These are phyloP conservation scores for Clohesyomyces aquaticus DNA, from an alignment of 495 filamentous ascomycete genomes.

Conservation along the genomic window DNA sequence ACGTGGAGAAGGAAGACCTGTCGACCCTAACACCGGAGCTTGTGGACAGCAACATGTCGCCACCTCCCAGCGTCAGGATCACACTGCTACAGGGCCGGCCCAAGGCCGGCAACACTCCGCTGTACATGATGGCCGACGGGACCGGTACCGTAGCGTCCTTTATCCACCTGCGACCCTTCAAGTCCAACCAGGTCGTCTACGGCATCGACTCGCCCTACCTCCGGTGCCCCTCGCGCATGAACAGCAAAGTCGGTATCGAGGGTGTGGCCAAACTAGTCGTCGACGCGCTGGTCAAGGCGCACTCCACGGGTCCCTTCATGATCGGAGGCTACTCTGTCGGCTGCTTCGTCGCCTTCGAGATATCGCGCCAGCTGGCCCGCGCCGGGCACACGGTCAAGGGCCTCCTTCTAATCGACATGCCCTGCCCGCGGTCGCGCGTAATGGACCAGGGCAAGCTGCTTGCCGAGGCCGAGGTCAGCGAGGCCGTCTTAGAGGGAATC, in stretches of 20 bases:
- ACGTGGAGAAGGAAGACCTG: too few relatives aligned
- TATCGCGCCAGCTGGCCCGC: slow-evolving; percentile 25
- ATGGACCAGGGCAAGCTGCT: slow-evolving; percentile 12
- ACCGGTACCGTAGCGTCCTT: slow-evolving; percentile 19
- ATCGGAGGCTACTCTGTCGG: slow-evolving; percentile 37
- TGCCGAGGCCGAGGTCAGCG: slow-evolving; percentile 1
- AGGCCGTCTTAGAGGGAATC: neutral
- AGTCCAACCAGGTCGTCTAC: slow-evolving; percentile 25
- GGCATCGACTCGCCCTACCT: slow-evolving; percentile 36
- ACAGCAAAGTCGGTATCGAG: slow-evolving; percentile 22
- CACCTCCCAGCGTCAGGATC: slow-evolving; percentile 30
- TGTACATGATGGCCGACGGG: slow-evolving; percentile 38
- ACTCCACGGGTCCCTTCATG: slow-evolving; percentile 27
- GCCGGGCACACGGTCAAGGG: slow-evolving; percentile 30
- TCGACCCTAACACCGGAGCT: too few relatives aligned
- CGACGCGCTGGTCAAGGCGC: slow-evolving; percentile 27
- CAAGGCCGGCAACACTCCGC: slow-evolving; percentile 23
- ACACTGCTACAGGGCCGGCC: slow-evolving; percentile 37
- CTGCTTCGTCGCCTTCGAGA: slow-evolving; percentile 29
- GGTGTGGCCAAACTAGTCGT: slow-evolving; percentile 30
- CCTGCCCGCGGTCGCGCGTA: slow-evolving; percentile 20
- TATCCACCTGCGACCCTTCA: slow-evolving; percentile 35
- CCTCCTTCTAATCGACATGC: slow-evolving; percentile 39
- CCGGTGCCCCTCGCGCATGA: slow-evolving; percentile 26
- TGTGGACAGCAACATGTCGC: slow-evolving; percentile 10